Evolutionary conservation across 2,329 filamentous ascomycete species (phyloP).

Genomic region (Fonsecaea erecta): DNA sequence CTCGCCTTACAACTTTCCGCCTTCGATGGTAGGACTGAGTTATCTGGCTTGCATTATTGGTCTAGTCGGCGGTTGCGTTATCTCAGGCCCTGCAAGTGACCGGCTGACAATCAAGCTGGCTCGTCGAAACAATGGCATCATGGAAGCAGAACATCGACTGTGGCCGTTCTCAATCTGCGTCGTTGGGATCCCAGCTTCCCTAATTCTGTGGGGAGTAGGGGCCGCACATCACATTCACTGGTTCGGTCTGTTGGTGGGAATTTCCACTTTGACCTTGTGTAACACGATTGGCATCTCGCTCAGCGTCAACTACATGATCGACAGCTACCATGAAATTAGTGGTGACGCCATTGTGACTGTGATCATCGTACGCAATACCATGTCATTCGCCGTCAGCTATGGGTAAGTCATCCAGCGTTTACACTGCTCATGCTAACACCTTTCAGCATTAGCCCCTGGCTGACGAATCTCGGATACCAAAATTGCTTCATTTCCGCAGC

Average conservation of each 20-base stretch:
- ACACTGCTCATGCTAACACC: neutral
- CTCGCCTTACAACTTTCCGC: conserved; percentile 41
- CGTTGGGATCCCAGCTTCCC: conserved; percentile 50
- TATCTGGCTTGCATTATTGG: conserved; percentile 41
- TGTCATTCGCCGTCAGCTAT: conserved; percentile 1
- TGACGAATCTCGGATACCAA: conserved; percentile 47
- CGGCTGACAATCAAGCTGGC: conserved; percentile 34
- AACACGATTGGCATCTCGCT: conserved; percentile 49
- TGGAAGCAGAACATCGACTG: conserved; percentile 39
- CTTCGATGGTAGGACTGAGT: conserved; percentile 39
- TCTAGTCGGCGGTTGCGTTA: conserved; percentile 30
- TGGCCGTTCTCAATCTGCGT: conserved; percentile 32
- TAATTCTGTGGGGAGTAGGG: conserved; percentile 59
- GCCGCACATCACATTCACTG: conserved; percentile 55
- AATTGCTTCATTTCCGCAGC: conserved; percentile 48
- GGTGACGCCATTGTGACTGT: conserved; percentile 57
- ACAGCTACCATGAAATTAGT: conserved; percentile 54
- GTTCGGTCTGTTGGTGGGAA: conserved; percentile 56
- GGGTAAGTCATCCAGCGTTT: conserved; percentile 4
- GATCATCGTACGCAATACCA: conserved; percentile 55
- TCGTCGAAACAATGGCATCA: conserved; percentile 32
- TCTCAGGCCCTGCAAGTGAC: conserved; percentile 36
- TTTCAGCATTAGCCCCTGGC: conserved; percentile 53
- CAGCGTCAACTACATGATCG: conserved; percentile 54
- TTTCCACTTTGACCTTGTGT: conserved; percentile 49